Percentiles rank a stretch among this genome's conserved stretches.
These are phyloP conservation scores for Trametes sanguinea DNA, from an alignment of 768 basidiomycete genomes.

Conservation along the genomic window DNA sequence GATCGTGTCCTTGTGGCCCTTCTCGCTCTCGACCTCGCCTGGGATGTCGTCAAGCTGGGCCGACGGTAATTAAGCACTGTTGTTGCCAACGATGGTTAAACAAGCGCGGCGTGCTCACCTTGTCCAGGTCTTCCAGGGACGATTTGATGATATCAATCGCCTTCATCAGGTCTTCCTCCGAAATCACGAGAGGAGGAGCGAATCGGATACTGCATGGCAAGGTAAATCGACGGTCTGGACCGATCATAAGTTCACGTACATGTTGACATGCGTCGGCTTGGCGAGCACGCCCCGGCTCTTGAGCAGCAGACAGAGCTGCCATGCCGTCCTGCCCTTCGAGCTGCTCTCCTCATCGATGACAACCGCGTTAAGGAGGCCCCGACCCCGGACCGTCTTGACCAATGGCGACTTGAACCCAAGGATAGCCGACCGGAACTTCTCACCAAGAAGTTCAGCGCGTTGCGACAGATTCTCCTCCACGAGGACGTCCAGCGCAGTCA, in stretches of 20 bases:
- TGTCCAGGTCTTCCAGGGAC: slow-evolving; percentile 79
- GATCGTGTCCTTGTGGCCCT: slow-evolving; percentile 49
- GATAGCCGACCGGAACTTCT: slow-evolving; percentile 72
- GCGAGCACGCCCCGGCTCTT: slow-evolving; percentile 91
- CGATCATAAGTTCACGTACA: slow-evolving; percentile 52
- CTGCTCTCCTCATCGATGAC: slow-evolving; percentile 88
- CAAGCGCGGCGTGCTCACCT: slow-evolving; percentile 40
- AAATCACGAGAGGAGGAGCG: slow-evolving; percentile 92
- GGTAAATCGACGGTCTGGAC: slow-evolving; percentile 3
- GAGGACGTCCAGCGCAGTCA: slow-evolving; percentile 90
- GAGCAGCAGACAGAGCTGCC: slow-evolving; percentile 92
- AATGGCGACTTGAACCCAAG: slow-evolving; percentile 65
- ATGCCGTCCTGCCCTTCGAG: slow-evolving; percentile 78
- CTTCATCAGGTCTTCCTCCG: slow-evolving; percentile 79
- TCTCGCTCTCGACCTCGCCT: slow-evolving; percentile 63
- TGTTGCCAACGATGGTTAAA: not conserved
- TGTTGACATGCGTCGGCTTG: slow-evolving; percentile 95
- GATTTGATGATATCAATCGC: slow-evolving; percentile 77
- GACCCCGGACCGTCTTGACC: slow-evolving; percentile 78
- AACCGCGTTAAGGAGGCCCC: slow-evolving; percentile 89
- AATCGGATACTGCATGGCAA: slow-evolving; percentile 75
- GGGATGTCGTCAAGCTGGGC: slow-evolving; percentile 58
- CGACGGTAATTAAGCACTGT: slow-evolving; percentile 31
- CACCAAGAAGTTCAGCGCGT: slow-evolving; percentile 79
- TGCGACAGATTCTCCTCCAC: slow-evolving; percentile 81